phyloP scores from a whole-genome alignment of 306 rosid species.

The Prunus dulcis region DNA sequence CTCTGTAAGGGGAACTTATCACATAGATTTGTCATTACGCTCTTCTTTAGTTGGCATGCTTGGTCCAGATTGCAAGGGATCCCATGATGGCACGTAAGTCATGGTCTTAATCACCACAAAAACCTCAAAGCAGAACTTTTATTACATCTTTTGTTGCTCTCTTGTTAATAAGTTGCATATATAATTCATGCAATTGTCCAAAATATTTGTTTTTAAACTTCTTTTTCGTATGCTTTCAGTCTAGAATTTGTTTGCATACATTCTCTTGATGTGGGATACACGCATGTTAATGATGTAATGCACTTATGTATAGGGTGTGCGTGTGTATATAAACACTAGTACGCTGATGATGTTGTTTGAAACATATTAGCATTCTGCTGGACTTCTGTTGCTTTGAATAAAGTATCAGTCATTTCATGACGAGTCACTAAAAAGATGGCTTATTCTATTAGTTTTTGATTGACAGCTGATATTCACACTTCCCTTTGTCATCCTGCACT shows the following conservation, averaged over 20 bases:
- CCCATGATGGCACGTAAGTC: constrained; percentile 39
- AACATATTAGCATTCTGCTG: background rate
- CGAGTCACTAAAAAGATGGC: background rate
- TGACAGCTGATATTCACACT: background rate
- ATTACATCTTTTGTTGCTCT: background rate
- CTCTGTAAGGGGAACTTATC: constrained; percentile 54
- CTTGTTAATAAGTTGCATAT: background rate
- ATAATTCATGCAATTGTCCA: background rate
- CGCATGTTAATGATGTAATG: background rate
- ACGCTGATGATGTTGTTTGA: background rate
- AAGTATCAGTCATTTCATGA: background rate
- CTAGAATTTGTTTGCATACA: background rate
- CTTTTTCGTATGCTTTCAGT: background rate
- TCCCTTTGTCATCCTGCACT: background rate
- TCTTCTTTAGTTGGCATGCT: constrained; percentile 31
- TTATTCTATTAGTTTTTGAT: background rate
- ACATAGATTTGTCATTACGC: constrained; percentile 75
- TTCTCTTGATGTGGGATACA: background rate
- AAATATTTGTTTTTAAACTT: background rate
- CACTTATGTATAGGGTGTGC: background rate
- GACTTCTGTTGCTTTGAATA: background rate
- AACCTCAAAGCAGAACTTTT: background rate
- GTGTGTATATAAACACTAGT: background rate
- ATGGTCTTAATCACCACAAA: background rate
- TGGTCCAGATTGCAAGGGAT: constrained; percentile 34